Percentiles rank a stretch among this genome's conserved stretches.
phyloP scores from a whole-genome alignment of 495 filamentous ascomycete genomes.

The Aspergillus haitiensis region DNA sequence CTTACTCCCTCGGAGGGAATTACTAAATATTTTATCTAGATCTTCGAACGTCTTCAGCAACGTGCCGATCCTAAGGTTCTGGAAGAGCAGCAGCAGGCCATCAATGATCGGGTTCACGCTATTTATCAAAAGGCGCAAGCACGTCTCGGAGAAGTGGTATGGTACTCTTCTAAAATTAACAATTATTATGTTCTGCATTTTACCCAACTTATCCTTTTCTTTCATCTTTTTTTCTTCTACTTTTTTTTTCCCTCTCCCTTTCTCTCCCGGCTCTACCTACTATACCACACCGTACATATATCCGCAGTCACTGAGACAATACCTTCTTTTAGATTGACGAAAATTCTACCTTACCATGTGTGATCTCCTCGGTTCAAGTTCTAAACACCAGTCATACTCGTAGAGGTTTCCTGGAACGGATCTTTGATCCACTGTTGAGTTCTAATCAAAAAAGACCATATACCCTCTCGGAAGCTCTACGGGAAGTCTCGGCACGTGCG shows the following conservation, averaged over 20 bases:
- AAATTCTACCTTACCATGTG: conserved; percentile 76
- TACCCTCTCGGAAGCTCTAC: conserved; percentile 74
- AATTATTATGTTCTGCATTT: not conserved
- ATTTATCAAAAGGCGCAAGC: conserved; percentile 67
- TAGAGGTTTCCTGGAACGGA: conserved; percentile 70
- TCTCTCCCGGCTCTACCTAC: not conserved
- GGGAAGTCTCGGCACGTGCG: conserved; percentile 63
- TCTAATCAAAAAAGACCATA: conserved; percentile 63
- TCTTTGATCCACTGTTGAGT: conserved; percentile 76
- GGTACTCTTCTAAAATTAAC: not conserved
- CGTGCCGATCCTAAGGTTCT: conserved; percentile 59
- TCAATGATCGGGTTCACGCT: conserved; percentile 60
- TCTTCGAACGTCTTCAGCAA: conserved; percentile 65
- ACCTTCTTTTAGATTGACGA: conserved; percentile 62
- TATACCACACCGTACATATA: conserved; percentile 1
- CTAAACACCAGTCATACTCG: conserved; percentile 77
- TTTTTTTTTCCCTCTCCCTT: not conserved
- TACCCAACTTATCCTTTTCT: not conserved
- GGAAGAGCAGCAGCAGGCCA: conserved; percentile 60
- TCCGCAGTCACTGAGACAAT: conserved; percentile 13
- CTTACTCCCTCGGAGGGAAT: not conserved
- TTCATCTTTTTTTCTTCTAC: not conserved
- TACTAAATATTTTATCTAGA: conserved; percentile 38
- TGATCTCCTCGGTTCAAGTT: conserved; percentile 78
- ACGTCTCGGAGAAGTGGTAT: conserved; percentile 57